Conservation (phyloP, 257 asterid genomes). For the Nicotiana attenuata region DNA sequence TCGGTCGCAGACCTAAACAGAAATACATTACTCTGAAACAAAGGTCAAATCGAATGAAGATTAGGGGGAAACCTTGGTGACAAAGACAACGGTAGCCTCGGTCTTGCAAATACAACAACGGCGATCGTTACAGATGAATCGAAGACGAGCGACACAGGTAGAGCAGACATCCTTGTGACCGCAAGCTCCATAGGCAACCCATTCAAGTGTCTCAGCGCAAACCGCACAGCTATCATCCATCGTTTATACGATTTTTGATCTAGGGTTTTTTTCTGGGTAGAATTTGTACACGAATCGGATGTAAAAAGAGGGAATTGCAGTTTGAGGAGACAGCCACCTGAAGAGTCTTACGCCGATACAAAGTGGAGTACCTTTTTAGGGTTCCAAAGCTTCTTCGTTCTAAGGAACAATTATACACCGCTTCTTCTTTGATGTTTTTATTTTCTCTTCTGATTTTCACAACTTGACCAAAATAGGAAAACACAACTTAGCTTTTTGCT, state of each 20-base stretch:
- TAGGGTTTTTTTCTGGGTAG: neutral
- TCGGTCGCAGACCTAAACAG: neutral
- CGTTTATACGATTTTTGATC: constrained; percentile 14
- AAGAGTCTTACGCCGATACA: too few species aligned
- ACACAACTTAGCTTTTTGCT: too few species aligned
- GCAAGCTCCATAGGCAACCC: constrained; percentile 95
- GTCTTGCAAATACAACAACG: constrained; percentile 96
- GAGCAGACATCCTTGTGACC: constrained; percentile 99
- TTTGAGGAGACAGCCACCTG: too few species aligned
- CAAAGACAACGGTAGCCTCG: constrained; percentile 56
- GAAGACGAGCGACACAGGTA: constrained; percentile 96
- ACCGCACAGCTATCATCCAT: constrained; percentile 99
- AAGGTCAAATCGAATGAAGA: neutral
- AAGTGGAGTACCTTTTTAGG: too few species aligned
- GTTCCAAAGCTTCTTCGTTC: too few species aligned
- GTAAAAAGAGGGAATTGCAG: neutral
- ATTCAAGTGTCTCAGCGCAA: constrained; percentile 89
- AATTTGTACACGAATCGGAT: neutral
- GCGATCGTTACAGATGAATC: constrained; percentile 92
- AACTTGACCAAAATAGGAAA: too few species aligned
- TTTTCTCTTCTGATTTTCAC: too few species aligned
- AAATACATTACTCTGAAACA: neutral
- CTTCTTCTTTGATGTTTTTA: too few species aligned
- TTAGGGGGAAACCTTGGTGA: constrained; percentile 62
- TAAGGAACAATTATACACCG: too few species aligned